Base-by-base conservation (phyloP, 805 yeast species). In the Candida yuanshanica region DNA sequence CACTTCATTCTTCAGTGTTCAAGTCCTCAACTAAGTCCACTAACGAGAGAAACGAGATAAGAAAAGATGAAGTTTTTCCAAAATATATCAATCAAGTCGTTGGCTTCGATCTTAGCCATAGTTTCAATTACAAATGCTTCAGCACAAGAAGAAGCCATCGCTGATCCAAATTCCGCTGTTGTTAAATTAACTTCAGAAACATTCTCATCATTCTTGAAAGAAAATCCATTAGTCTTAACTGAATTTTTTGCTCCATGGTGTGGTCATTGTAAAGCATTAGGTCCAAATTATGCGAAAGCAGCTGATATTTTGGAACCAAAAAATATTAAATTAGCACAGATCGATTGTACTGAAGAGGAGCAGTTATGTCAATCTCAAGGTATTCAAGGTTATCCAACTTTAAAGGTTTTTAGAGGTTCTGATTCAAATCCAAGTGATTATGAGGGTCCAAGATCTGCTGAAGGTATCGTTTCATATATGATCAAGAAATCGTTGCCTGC, bases 221-320 rank as follows among this genome's bases (percentile, higher is more conserved):
- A 73, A 42, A 83, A 90, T 68, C 84, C 88, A 26, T 71, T 90
- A 51, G 95, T 87, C 18, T 67, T 87, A 47, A 83, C 91, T 17
- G 95, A 87, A 65, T 87, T 87, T 66, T 87, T 82, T 62, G 95
- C 95, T 14, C 95, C 97, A 61, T 91, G 98, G 97, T 90, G 97
- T 73, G 96, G 96, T 14, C 93, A 90, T 69, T 90, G 97, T 74
- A 88, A 90, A 71, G 75, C 75, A 37, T 68, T 87, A 50, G 95
- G 88, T 11, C 96, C 96, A 26, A 82, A 87, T 63, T 85, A 74
- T 52, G 69, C 79, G 39, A 64, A 75, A 52, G 95, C 95, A 39
- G 87, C 91, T 38, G 79, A 81, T 51, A 52, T 57, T 16, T 70
- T 85, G 58, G 71, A 70, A 36, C 75, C 70, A 38, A 76, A 83